These are phyloP conservation scores for Pseudogymnoascus sp. DNA, from an alignment of 2,329 filamentous ascomycete genomes.

Conservation along the genomic window DNA sequence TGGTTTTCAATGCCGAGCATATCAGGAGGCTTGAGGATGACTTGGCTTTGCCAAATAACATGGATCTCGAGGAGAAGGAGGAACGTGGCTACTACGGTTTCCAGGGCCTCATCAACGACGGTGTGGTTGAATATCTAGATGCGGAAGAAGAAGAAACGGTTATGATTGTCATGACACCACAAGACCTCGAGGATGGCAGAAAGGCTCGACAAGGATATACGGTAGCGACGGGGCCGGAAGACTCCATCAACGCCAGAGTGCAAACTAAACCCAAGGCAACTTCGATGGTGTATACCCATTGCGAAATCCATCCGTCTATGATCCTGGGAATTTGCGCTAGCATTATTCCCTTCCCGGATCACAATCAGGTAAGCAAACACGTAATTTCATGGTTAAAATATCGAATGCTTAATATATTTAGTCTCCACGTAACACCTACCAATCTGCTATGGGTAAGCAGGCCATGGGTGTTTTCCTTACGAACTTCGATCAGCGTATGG, in stretches of 20 bases:
- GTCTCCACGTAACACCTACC: conserved; percentile 97
- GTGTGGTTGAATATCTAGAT: conserved; percentile 91
- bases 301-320: conserved; percentile 99
- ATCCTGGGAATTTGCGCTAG: conserved; percentile 96
- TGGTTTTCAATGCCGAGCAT: conserved; percentile 80
- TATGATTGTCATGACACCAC: conserved; percentile 99
- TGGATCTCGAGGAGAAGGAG: conserved; percentile 49
- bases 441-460: conserved; percentile 99
- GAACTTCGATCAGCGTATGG: conserved; percentile 95
- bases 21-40: conserved; percentile 69
- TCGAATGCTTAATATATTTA: conserved; percentile 35
- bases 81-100: conserved; percentile 66
- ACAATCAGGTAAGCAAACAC: conserved; percentile 64
- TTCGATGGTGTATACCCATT: conserved; percentile 56
- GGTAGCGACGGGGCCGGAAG: not conserved
- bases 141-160: conserved; percentile 97
- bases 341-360: conserved; percentile 98
- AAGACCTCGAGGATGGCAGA: conserved; percentile 61
- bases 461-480: conserved; percentile 99
- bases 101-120: conserved; percentile 73
- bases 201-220: not conserved
- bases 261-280: conserved; percentile 9
- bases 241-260: conserved; percentile 4
- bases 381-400: conserved; percentile 4
- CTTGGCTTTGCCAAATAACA: conserved; percentile 52